Conservation (phyloP, 768 basidiomycete genomes). For the Agaricus subrufescens region DNA sequence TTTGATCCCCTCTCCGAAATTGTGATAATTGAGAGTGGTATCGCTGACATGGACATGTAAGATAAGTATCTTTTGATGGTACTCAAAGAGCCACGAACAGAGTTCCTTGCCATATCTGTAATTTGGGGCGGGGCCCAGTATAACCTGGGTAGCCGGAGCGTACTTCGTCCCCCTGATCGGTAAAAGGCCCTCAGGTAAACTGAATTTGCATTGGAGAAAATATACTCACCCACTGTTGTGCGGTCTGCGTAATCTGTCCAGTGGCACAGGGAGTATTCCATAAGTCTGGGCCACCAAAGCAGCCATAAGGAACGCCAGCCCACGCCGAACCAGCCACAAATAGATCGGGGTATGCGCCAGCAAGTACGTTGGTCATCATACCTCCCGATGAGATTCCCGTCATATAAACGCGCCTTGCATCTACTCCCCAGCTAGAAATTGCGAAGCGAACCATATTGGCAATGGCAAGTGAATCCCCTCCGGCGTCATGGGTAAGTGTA, state of each 20-base stretch:
- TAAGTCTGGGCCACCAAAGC: slow-evolving; percentile 42
- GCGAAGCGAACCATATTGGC: slow-evolving; percentile 43
- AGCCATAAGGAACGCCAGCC: slow-evolving; percentile 51
- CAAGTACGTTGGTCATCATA: slow-evolving; percentile 59
- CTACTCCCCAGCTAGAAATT: slow-evolving; percentile 41
- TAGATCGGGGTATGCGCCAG: slow-evolving; percentile 51
- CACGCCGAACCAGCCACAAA: slow-evolving; percentile 44
- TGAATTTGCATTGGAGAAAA: background rate
- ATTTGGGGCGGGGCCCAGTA: slow-evolving; percentile 43
- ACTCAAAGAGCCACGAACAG: slow-evolving; percentile 16
- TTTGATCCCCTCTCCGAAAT: slow-evolving; percentile 48
- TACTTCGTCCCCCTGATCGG: slow-evolving; percentile 37
- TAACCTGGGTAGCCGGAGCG: slow-evolving; percentile 46
- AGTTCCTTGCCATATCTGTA: slow-evolving; percentile 55
- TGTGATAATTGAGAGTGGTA: slow-evolving; percentile 43
- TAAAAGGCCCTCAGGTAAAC: background rate
- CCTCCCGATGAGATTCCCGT: slow-evolving; percentile 50
- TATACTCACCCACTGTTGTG: slow-evolving; percentile 40
- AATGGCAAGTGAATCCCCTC: slow-evolving; percentile 51
- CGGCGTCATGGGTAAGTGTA: slow-evolving; percentile 51
- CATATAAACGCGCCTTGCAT: slow-evolving; percentile 42
- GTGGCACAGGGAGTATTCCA: slow-evolving; percentile 46
- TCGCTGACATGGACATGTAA: slow-evolving; percentile 28
- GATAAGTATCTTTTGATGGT: background rate
- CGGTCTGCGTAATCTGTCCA: slow-evolving; percentile 38